Conservation (phyloP, 2,329 filamentous ascomycete genomes). For the Canariomyces notabilis region DNA sequence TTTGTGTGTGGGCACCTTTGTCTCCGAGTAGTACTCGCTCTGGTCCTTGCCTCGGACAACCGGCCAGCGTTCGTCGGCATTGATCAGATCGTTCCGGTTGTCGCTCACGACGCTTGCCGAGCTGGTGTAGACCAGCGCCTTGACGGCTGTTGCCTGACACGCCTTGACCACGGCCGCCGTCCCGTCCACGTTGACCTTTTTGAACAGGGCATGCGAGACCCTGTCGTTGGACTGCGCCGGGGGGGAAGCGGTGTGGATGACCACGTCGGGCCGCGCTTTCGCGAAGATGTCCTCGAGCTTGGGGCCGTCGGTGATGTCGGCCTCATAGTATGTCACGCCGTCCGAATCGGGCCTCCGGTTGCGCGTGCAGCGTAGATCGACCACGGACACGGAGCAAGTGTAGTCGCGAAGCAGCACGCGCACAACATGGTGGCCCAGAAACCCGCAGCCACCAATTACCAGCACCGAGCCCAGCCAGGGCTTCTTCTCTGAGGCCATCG, state of each 20-base stretch:
- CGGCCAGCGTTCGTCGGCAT: constrained; percentile 80
- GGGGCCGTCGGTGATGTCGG: constrained; percentile 67
- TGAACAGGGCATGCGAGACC: constrained; percentile 58
- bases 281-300: constrained; percentile 60
- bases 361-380: constrained; percentile 66
- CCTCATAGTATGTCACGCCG: constrained; percentile 64
- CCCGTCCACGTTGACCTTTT: constrained; percentile 82
- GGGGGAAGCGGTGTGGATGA: constrained; percentile 86
- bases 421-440: constrained; percentile 78
- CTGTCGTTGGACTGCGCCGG: constrained; percentile 48
- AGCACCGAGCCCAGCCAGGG: constrained; percentile 62
- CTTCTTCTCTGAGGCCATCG: constrained; percentile 33
- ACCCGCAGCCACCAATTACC: constrained; percentile 78
- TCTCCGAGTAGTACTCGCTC: constrained; percentile 81
- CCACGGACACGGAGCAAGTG: constrained; percentile 57
- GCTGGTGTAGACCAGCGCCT: constrained; percentile 84
- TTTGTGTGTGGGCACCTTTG: constrained; percentile 57
- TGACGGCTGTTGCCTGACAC: constrained; percentile 64
- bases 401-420: constrained; percentile 63
- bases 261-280: constrained; percentile 67
- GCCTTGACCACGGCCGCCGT: constrained; percentile 74
- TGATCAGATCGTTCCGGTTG: constrained; percentile 70
- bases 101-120: constrained; percentile 84
- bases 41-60: constrained; percentile 66
- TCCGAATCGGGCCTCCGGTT: constrained; percentile 58